These are phyloP conservation scores for Nitzschia palea DNA, from an alignment of 108 stramenopile species.

Conservation along the genomic window DNA sequence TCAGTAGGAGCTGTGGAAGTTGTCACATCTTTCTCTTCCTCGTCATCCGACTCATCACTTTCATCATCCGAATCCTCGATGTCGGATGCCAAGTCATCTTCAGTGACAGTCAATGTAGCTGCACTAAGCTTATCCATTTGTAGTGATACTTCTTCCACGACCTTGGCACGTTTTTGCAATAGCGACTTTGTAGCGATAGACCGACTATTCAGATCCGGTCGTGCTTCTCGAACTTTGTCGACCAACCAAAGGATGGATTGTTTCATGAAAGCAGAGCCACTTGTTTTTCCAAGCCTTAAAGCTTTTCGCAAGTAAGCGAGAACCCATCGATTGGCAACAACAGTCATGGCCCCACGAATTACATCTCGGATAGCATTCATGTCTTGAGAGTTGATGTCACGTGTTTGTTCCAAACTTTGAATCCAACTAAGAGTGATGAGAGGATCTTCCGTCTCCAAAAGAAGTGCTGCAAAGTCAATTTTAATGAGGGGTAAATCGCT, in stretches of 20 bases:
- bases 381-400: conserved; percentile 45
- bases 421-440: conserved; percentile 79
- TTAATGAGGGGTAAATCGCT: conserved; percentile 70
- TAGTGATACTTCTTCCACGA: conserved; percentile 65
- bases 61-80: conserved; percentile 63
- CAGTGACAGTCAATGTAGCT: conserved; percentile 51
- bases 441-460: conserved; percentile 74
- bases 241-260: conserved; percentile 79
- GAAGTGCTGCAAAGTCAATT: conserved; percentile 75
- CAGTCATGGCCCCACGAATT: conserved; percentile 56
- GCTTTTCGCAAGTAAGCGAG: conserved; percentile 75
- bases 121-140: conserved; percentile 71
- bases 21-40: conserved; percentile 38
- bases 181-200: conserved; percentile 28
- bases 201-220: conserved; percentile 67
- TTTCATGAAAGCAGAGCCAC: conserved; percentile 65
- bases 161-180: conserved; percentile 52
- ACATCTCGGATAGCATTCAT: conserved; percentile 49
- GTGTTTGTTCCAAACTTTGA: conserved; percentile 59
- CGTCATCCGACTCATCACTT: conserved; percentile 71
- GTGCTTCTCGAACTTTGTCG: conserved; percentile 66
- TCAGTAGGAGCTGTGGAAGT: conserved; percentile 17
- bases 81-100: conserved; percentile 62
- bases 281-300: conserved; percentile 55
- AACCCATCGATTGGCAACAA: conserved; percentile 69